Evolutionary conservation across 345 rosid genomes (phyloP).

Genomic region (Stellera chamaejasme): DNA sequence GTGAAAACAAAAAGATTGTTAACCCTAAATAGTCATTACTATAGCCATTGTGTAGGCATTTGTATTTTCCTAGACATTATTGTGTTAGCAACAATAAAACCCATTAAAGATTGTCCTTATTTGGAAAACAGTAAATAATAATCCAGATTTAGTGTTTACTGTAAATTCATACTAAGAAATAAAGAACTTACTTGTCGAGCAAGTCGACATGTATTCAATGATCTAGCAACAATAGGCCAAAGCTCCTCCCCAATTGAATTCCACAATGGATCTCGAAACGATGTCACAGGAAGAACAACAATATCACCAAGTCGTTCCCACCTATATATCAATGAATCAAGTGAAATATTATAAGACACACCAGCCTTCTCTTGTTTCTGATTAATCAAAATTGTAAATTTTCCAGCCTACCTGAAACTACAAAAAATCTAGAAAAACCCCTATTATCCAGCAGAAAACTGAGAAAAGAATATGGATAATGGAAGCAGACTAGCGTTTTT

Average conservation of each 20-base stretch:
- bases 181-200: constrained; percentile 64
- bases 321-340: constrained; percentile 30
- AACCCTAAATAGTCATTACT: too few relatives aligned
- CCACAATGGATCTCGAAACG: constrained; percentile 77
- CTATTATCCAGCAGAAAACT: neutral
- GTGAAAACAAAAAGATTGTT: too few relatives aligned
- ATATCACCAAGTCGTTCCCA: constrained; percentile 93
- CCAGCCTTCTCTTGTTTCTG: too few relatives aligned
- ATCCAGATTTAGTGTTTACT: too few relatives aligned
- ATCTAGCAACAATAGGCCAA: constrained; percentile 62
- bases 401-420: neutral
- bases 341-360: neutral
- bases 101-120: too few relatives aligned
- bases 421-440: neutral
- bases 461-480: neutral
- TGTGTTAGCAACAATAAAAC: too few relatives aligned
- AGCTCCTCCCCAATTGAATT: constrained; percentile 55
- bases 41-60: too few relatives aligned
- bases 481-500: neutral
- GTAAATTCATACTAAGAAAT: too few relatives aligned
- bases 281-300: constrained; percentile 70
- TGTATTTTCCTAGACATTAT: too few relatives aligned
- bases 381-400: too few relatives aligned
- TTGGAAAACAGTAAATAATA: too few relatives aligned
- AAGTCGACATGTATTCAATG: constrained; percentile 54